Evolutionary conservation across 257 asterid genomes (phyloP).

Genomic region (Penstemon newberryi): DNA sequence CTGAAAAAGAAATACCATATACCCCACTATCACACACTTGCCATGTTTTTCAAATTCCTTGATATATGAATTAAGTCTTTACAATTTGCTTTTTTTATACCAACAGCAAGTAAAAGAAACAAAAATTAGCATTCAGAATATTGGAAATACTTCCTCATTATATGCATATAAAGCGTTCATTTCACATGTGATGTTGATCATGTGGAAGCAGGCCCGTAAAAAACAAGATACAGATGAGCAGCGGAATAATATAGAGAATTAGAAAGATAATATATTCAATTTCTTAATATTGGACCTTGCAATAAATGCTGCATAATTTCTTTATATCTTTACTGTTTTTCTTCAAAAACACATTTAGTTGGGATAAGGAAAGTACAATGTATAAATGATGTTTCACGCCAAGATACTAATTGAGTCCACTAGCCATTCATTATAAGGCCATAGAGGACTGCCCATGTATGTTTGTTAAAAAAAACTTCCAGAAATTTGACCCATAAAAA

Average conservation of each 20-base stretch:
- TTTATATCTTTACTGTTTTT: constrained; percentile 20
- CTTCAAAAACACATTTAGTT: constrained; percentile 12
- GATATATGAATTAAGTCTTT: background rate
- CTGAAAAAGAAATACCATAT: constrained; percentile 40
- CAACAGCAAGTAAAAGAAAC: background rate
- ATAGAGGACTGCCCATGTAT: background rate
- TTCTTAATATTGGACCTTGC: constrained; percentile 7
- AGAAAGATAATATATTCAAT: background rate
- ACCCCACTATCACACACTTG: constrained; percentile 2
- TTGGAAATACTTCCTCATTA: background rate
- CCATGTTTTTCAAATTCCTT: background rate
- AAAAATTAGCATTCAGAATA: background rate
- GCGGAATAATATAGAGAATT: background rate
- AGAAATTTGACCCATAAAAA: constrained; percentile 5
- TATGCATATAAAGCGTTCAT: background rate
- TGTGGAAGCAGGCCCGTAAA: constrained; percentile 11
- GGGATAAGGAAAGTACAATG: constrained; percentile 5
- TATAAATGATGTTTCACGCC: background rate
- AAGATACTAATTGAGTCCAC: background rate
- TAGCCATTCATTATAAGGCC: constrained; percentile 14
- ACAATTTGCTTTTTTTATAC: background rate
- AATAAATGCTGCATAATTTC: constrained; percentile 17
- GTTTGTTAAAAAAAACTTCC: background rate
- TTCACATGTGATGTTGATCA: constrained; percentile 19
- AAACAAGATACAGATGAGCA: background rate